Conservation (phyloP, 177 flowering plant species). For the Tripterygium wilfordii region DNA sequence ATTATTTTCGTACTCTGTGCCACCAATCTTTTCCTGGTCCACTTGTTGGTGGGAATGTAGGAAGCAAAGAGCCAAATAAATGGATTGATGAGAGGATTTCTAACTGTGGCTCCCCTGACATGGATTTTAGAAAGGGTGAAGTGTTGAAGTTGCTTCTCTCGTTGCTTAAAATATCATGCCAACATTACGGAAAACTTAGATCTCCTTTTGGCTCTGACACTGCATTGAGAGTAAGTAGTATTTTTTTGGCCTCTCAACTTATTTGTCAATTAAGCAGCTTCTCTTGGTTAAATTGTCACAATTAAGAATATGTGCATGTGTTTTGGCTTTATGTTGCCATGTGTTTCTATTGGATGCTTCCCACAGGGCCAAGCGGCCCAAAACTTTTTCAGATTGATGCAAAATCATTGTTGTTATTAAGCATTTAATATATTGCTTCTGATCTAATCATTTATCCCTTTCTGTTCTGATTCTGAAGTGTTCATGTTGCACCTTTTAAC, state of each 20-base stretch:
- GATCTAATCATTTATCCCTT: too few relatives aligned
- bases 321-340: too few relatives aligned
- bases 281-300: not conserved
- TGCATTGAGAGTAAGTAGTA: conserved; percentile 43
- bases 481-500: too few relatives aligned
- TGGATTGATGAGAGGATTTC: conserved; percentile 95
- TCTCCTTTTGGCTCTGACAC: conserved; percentile 84
- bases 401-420: too few relatives aligned
- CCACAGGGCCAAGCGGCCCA: too few relatives aligned
- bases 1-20: conserved; percentile 62
- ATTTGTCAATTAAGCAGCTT: not conserved
- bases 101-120: conserved; percentile 40
- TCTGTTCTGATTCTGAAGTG: too few relatives aligned
- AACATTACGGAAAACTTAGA: conserved; percentile 92
- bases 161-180: conserved; percentile 84
- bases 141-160: conserved; percentile 70
- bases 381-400: too few relatives aligned
- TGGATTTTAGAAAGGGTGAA: conserved; percentile 50
- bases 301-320: too few relatives aligned
- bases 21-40: conserved; percentile 84
- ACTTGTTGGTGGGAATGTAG: conserved; percentile 81
- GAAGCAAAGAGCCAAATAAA: conserved; percentile 72
- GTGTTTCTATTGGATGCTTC: too few relatives aligned
- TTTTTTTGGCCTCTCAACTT: not conserved
- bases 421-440: too few relatives aligned